A percentile compares a stretch with the other conserved stretches of the same genome.
These are phyloP conservation scores for Antrodiella citrinella DNA, from an alignment of 768 basidiomycete genomes.

Conservation along the genomic window DNA sequence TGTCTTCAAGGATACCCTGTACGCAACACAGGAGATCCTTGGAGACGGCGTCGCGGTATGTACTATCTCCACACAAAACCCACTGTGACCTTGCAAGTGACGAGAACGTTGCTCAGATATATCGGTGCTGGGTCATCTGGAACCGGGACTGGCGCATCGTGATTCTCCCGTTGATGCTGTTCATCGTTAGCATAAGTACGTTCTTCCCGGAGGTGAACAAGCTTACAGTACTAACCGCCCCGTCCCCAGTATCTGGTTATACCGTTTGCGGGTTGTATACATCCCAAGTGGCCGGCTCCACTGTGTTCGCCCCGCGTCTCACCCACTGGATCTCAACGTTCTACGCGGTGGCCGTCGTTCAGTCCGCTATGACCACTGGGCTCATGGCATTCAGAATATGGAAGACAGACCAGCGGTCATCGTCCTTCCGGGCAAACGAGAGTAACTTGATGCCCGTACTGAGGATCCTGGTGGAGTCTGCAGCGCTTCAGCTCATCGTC, in stretches of 20 bases:
- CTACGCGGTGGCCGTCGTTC: slow-evolving; percentile 13
- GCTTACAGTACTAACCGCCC: too few relatives aligned
- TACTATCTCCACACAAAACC: neutral
- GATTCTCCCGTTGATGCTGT: slow-evolving; percentile 4
- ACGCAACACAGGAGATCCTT: slow-evolving; percentile 12
- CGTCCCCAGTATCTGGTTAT: slow-evolving; percentile 12
- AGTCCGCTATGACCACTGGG: slow-evolving; percentile 11
- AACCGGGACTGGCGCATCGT: slow-evolving; percentile 10
- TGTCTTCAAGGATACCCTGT: slow-evolving; percentile 14
- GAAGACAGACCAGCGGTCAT: slow-evolving; percentile 8
- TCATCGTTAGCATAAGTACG: slow-evolving; percentile 9
- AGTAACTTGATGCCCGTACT: slow-evolving; percentile 12
- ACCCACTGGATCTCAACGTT: slow-evolving; percentile 11
- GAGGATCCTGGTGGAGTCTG: slow-evolving; percentile 12
- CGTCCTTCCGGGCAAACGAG: slow-evolving; percentile 8
- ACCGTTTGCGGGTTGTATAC: slow-evolving; percentile 11
- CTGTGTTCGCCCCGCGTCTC: slow-evolving; percentile 13
- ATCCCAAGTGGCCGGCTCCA: slow-evolving; percentile 3
- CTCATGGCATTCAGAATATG: slow-evolving; percentile 13
- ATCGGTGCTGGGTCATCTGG: slow-evolving; percentile 12
- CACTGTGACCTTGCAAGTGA: too few relatives aligned
- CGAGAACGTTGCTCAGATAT: slow-evolving; percentile 7
- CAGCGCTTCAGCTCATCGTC: slow-evolving; percentile 6
- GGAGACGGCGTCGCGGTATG: slow-evolving; percentile 12
- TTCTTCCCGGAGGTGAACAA: neutral